Evolutionary conservation across 768 basidiomycete species (phyloP).

Genomic region (Tulasnella sp.): DNA sequence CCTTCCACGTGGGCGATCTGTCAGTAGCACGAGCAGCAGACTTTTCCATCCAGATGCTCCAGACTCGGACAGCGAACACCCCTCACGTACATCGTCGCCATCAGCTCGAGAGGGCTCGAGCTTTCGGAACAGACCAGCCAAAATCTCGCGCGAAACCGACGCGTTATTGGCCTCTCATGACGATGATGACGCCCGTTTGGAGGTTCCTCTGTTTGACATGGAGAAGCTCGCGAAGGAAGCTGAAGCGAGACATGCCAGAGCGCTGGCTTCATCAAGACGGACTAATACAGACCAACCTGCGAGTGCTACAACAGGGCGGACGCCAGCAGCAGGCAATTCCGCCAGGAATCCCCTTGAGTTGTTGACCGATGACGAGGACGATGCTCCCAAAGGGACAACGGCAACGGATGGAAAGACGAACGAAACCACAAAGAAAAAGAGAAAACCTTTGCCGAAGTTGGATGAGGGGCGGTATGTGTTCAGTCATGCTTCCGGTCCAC

Average conservation of each 20-base stretch:
- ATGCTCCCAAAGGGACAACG: constrained; percentile 14
- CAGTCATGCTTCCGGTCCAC: background rate
- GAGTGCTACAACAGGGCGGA: background rate
- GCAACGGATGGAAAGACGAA: constrained; percentile 27
- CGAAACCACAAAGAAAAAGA: constrained; percentile 30
- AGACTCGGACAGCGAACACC: background rate
- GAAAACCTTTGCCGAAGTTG: constrained; percentile 44
- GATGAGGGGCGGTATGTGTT: constrained; percentile 44
- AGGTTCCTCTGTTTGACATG: constrained; percentile 42
- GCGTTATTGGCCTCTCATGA: constrained; percentile 25
- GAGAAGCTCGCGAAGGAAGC: constrained; percentile 44
- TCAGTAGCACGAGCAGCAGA: background rate
- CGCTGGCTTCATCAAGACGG: constrained; percentile 11
- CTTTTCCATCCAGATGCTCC: constrained; percentile 4
- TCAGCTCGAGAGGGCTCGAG: background rate
- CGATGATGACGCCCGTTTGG: constrained; percentile 32
- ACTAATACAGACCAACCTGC: background rate
- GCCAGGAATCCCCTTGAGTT: background rate
- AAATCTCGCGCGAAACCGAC: constrained; percentile 13
- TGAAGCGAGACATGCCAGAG: constrained; percentile 35
- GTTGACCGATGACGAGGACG: background rate
- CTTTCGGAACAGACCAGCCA: background rate
- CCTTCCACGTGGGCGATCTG: background rate
- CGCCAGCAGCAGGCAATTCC: background rate
- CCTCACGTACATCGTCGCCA: background rate